A percentile compares a stretch with the other conserved stretches of the same genome.
phyloP scores from a whole-genome alignment of 2,329 filamentous ascomycete species.

The Albophoma yamanashiensis region DNA sequence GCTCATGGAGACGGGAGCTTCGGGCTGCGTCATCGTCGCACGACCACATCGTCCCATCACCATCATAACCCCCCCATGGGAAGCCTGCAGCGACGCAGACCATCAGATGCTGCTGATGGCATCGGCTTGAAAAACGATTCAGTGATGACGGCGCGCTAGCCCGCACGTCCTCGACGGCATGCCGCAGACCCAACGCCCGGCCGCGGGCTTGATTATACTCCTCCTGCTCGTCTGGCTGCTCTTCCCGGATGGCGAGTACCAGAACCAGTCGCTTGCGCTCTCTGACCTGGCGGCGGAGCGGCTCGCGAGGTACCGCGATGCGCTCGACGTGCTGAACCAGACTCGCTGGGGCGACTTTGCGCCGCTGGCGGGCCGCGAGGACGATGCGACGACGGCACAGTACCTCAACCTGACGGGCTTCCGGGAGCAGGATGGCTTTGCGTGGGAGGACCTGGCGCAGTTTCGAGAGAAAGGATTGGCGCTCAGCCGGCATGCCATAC shows the following conservation, averaged over 20 bases:
- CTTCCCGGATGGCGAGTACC: conserved; percentile 24
- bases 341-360: conserved; percentile 51
- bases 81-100: neutral
- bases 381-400: conserved; percentile 15
- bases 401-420: conserved; percentile 71
- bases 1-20: neutral
- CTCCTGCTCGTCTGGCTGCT: conserved; percentile 28
- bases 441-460: conserved; percentile 61
- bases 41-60: neutral
- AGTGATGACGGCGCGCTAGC: conserved; percentile 1
- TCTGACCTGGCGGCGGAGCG: conserved; percentile 30
- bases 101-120: neutral
- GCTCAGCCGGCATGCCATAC: conserved; percentile 44
- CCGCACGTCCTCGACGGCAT: conserved; percentile 17
- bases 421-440: conserved; percentile 60
- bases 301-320: conserved; percentile 38
- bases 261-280: conserved; percentile 18
- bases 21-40: neutral
- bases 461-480: conserved; percentile 57
- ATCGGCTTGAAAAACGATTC: neutral
- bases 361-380: conserved; percentile 23
- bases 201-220: conserved; percentile 16
- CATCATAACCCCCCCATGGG: too few relatives aligned
- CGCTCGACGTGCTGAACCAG: conserved; percentile 42
- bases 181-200: conserved; percentile 33